Evolutionary conservation across 192 early-diverging fungal species (phyloP).

Genomic region (Coemansia sp.): DNA sequence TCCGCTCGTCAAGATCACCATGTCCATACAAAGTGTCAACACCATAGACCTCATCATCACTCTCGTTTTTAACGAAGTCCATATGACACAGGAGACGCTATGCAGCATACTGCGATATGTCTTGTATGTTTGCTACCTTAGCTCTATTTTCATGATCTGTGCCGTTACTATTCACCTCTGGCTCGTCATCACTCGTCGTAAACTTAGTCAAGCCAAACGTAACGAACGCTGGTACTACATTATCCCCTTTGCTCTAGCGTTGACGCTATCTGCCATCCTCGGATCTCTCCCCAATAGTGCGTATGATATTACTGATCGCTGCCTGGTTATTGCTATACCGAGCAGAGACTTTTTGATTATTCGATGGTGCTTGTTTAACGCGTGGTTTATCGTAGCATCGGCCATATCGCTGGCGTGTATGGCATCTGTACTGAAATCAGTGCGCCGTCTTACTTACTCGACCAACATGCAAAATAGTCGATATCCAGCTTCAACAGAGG

Average conservation of each 20-base stretch:
- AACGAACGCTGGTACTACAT: constrained; percentile 59
- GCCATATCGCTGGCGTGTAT: constrained; percentile 47
- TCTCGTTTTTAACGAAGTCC: constrained; percentile 30
- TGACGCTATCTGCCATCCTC: constrained; percentile 30
- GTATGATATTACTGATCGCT: constrained; percentile 29
- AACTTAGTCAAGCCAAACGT: constrained; percentile 34
- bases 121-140: constrained; percentile 47
- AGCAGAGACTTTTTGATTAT: constrained; percentile 29
- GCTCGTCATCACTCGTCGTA: constrained; percentile 53
- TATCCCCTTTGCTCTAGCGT: constrained; percentile 37
- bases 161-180: constrained; percentile 51
- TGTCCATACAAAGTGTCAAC: constrained; percentile 49
- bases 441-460: constrained; percentile 38
- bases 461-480: constrained; percentile 16
- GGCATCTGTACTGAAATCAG: constrained; percentile 43
- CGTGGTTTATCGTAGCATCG: constrained; percentile 53
- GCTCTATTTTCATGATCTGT: constrained; percentile 55
- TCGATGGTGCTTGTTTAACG: constrained; percentile 52
- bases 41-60: constrained; percentile 41
- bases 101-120: constrained; percentile 51
- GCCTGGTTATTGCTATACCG: constrained; percentile 25
- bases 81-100: constrained; percentile 21
- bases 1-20: constrained; percentile 51
- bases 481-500: constrained; percentile 34
- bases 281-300: constrained; percentile 46